Evolutionary conservation across 345 rosid genomes (phyloP).

Genomic region (Camelina laxa): DNA sequence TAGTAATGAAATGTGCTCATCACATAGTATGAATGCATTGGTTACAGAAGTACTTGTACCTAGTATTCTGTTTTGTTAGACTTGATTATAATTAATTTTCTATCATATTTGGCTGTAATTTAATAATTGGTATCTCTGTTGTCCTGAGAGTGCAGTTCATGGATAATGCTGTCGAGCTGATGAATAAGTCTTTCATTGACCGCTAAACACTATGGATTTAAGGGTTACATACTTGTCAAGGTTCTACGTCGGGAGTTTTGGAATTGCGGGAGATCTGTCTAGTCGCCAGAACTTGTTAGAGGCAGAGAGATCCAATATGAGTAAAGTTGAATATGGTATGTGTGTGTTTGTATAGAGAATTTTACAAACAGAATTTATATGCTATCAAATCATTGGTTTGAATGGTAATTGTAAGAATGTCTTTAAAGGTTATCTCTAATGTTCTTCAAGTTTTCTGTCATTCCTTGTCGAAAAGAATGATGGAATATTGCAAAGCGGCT

Average conservation of each 20-base stretch:
- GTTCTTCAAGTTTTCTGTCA: slow-evolving; percentile 8
- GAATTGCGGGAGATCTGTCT: slow-evolving; percentile 28
- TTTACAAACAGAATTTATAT: slow-evolving; percentile 13
- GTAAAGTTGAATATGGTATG: slow-evolving; percentile 27
- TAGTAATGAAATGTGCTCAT: neutral
- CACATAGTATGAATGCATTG: neutral
- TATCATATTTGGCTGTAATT: neutral
- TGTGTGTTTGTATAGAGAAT: slow-evolving; percentile 29
- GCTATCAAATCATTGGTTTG: slow-evolving; percentile 21
- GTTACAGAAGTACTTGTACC: neutral
- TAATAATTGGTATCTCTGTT: slow-evolving; percentile 13
- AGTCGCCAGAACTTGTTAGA: slow-evolving; percentile 20
- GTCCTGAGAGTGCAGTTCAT: slow-evolving; percentile 65
- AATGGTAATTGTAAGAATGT: slow-evolving; percentile 15
- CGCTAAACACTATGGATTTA: slow-evolving; percentile 46
- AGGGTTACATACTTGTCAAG: slow-evolving; percentile 4
- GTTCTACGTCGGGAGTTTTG: slow-evolving; percentile 33
- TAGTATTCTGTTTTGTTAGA: neutral
- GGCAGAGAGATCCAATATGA: slow-evolving; percentile 31
- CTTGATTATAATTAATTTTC: slow-evolving; percentile 4
- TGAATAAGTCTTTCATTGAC: slow-evolving; percentile 87
- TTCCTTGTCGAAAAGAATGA: neutral
- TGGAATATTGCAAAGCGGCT: too few relatives aligned
- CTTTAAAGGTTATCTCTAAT: slow-evolving; percentile 1
- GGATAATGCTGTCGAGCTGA: slow-evolving; percentile 84